Conservation (phyloP, 164 flowering plant genomes). For the Aristolochia fimbriata region DNA sequence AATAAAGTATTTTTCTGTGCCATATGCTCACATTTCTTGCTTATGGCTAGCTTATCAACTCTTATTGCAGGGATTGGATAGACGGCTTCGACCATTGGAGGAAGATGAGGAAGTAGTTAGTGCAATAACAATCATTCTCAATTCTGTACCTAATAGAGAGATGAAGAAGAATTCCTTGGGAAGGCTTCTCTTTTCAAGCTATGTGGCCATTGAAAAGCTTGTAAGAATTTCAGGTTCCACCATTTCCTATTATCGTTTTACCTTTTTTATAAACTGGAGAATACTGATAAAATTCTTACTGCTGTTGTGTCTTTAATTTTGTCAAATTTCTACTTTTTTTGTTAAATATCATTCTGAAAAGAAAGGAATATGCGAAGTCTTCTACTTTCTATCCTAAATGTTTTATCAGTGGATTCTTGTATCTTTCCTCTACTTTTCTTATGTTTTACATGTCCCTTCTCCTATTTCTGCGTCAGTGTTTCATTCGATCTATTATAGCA, state of each 20-base stretch:
- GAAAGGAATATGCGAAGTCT: too few species aligned
- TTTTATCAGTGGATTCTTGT: too few species aligned
- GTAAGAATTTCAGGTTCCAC: conserved; percentile 29
- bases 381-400: too few species aligned
- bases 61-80: conserved; percentile 54
- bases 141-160: conserved; percentile 53
- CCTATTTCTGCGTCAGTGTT: too few species aligned
- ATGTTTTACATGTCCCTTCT: too few species aligned
- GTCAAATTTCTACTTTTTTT: too few species aligned
- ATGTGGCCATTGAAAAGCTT: conserved; percentile 64
- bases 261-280: background rate
- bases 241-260: background rate
- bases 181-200: conserved; percentile 69
- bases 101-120: conserved; percentile 80
- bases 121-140: conserved; percentile 65
- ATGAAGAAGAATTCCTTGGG: conserved; percentile 56
- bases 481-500: too few species aligned
- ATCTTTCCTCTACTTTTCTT: too few species aligned
- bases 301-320: background rate
- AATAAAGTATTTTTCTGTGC: too few species aligned
- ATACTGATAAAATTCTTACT: background rate
- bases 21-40: too few species aligned
- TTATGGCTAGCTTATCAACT: too few species aligned
- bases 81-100: conserved; percentile 53
- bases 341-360: too few species aligned